Evolutionary conservation across 148 eudicot genomes (phyloP), one percentile per base, ranked within the genome.

Genomic region (Rhododendron molle): DNA sequence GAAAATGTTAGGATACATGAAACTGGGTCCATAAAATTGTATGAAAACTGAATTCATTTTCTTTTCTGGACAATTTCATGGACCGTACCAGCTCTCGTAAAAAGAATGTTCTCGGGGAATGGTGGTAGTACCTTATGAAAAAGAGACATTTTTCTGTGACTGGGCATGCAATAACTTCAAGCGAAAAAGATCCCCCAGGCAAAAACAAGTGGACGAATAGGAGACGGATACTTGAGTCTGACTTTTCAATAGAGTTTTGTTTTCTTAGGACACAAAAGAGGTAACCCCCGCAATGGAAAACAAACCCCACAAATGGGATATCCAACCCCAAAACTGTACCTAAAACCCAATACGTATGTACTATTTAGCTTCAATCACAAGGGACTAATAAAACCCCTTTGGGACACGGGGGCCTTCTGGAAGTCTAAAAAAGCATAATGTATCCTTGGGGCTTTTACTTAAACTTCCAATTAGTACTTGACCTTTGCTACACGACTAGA

Each of bases 211-310:
- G 92, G 91, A 86, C 83, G 73, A 86, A 85, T 65, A 85, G 69
- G 56, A 84, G 62, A 85, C 40, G 56, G 85, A 88, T 72, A 85
- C 91, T 90, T 93, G 52, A 32, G 43, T 28, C 12, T 77, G 85
- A 90, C 92, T 88, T 87, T 46, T 69, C 44, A 77, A 32, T 86
- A 15, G 81, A 81, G 73, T 28, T 26, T 78, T 47, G 52, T 58
- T 92, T 92, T 81, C 88, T 92, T 90, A 49, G 76, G 84, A 85
- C 34, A 47, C 86, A 91, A 81, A 90, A 78, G 82, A 85, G 83
- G 80, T 86, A 71, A 43, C 80, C 89, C 49, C 43, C 43, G 78
- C 21, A 87, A 85, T 60, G 69, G 83, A 49, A 83, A 87, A 76
- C 46, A 82, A 36, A 43, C 56, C 86, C 85, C 76, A 65, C 73